phyloP scores from a whole-genome alignment of 2,329 filamentous ascomycete species.

The Alternaria triticimaculans region DNA sequence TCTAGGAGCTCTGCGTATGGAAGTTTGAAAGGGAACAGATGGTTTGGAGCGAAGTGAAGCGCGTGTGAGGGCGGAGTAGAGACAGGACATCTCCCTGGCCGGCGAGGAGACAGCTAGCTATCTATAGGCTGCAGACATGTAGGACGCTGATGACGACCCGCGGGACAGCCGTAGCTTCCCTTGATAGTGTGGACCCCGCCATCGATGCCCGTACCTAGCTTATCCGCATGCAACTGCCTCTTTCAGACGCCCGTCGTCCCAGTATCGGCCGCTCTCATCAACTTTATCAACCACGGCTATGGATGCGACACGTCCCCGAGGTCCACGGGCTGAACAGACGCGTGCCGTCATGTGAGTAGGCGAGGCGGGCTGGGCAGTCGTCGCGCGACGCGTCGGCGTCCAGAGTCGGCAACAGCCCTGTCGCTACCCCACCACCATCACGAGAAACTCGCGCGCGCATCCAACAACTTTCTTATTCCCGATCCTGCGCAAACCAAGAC shows the following conservation, averaged over 20 bases:
- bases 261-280: background rate
- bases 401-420: background rate
- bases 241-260: conserved; percentile 15
- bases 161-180: conserved; percentile 11
- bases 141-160: conserved; percentile 11
- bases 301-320: background rate
- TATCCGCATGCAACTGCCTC: conserved; percentile 34
- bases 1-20: conserved; percentile 11
- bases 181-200: conserved; percentile 28
- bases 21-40: conserved; percentile 4
- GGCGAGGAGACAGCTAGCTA: conserved; percentile 28
- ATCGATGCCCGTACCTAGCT: conserved; percentile 26
- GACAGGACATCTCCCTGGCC: conserved; percentile 29
- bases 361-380: background rate
- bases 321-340: background rate
- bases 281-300: background rate
- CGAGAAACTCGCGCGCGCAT: conserved; percentile 4
- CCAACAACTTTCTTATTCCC: background rate
- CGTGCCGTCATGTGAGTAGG: background rate
- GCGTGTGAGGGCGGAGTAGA: conserved; percentile 27
- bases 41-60: conserved; percentile 14
- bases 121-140: conserved; percentile 21
- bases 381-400: conserved; percentile 11
- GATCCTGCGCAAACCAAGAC: background rate
- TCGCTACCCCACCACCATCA: conserved; percentile 26